These are phyloP conservation scores for Corchorus olitorius DNA, from an alignment of 345 rosid genomes.

Conservation along the genomic window DNA sequence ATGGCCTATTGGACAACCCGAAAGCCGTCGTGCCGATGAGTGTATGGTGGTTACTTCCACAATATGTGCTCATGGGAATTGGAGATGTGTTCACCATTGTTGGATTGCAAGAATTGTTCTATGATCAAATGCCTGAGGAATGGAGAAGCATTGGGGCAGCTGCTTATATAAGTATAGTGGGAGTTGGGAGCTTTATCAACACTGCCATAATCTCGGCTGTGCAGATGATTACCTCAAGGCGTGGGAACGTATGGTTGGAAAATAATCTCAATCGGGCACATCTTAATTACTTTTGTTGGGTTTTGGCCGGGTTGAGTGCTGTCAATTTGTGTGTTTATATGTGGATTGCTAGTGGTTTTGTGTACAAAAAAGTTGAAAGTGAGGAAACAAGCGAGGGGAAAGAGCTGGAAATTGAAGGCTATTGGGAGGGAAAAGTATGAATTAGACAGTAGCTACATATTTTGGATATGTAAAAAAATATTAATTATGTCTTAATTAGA, in stretches of 20 bases:
- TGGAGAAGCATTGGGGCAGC: slow-evolving; percentile 95
- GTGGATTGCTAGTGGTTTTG: slow-evolving; percentile 59
- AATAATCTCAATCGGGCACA: slow-evolving; percentile 69
- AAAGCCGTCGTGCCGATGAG: slow-evolving; percentile 65
- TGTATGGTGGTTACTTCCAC: slow-evolving; percentile 87
- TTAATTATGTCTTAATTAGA: neutral
- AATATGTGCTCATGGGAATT: slow-evolving; percentile 58
- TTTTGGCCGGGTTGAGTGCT: slow-evolving; percentile 64
- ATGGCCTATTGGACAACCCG: slow-evolving; percentile 56
- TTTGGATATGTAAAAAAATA: slow-evolving; percentile 4
- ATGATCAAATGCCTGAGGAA: slow-evolving; percentile 78
- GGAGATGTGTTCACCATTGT: slow-evolving; percentile 70
- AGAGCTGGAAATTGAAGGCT: neutral
- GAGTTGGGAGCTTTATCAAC: slow-evolving; percentile 78
- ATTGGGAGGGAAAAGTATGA: slow-evolving; percentile 14
- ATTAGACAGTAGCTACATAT: neutral
- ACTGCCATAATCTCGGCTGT: slow-evolving; percentile 55
- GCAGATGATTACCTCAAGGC: slow-evolving; percentile 44
- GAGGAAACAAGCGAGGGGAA: slow-evolving; percentile 7
- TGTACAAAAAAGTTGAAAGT: slow-evolving; percentile 57
- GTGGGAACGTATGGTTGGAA: slow-evolving; percentile 61
- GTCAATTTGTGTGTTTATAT: slow-evolving; percentile 52
- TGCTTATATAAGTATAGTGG: slow-evolving; percentile 56
- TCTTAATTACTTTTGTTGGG: slow-evolving; percentile 69
- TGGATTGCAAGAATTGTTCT: slow-evolving; percentile 89